Base-by-base conservation (phyloP, 2,329 filamentous ascomycete genomes). In the Paraphoma chrysanthemicola region DNA sequence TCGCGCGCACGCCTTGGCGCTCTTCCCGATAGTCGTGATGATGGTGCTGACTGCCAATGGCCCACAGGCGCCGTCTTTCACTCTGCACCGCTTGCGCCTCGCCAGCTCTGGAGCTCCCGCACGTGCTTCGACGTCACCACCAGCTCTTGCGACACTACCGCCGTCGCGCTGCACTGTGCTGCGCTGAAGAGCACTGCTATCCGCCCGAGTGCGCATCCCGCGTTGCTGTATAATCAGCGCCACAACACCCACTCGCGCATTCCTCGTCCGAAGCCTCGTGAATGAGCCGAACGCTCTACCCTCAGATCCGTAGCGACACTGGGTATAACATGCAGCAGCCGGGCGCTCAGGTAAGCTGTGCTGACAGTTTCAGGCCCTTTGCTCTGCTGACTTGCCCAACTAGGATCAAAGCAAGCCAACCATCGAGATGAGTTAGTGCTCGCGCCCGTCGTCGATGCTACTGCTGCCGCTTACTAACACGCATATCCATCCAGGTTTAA, bases 321-420 rank as follows among this genome's bases (percentile, higher is more conserved):
- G 59, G 55, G 39, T 69, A 67, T 47, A 56, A 55, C 59, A 78
- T 78, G 75, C 74, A 77, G 64, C 72, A 75, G 63, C 68, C 73
- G 57, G 65, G 78, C 77, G 79, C 81, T 79, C 83, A 85, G 81
- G 83, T 86, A 85, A 82, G 83, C 80, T 71, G 61, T 60, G 66
- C 65, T 67, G 63, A 60, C 63, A 41, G 46, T 57, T 51, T 42
- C 43, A 52, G n/a, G 54, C 36, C 52, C 41, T 48, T 30, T 29
- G 30, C 54, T 38, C 36, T 73, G 71, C 69, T 73, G 68, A 75
- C 71, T 66, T 51, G 52, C 54, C 51, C 36, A 11, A 38, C 38
- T 48, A 75, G 74, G 72, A 75, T 51, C 68, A 66, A 48, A 67
- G 64, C 64, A 72, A 72, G 68, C 72, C 68, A 60, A 76, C 68